These are phyloP conservation scores for Amyloporia xantha DNA, from an alignment of 768 basidiomycete species.

Conservation along the genomic window DNA sequence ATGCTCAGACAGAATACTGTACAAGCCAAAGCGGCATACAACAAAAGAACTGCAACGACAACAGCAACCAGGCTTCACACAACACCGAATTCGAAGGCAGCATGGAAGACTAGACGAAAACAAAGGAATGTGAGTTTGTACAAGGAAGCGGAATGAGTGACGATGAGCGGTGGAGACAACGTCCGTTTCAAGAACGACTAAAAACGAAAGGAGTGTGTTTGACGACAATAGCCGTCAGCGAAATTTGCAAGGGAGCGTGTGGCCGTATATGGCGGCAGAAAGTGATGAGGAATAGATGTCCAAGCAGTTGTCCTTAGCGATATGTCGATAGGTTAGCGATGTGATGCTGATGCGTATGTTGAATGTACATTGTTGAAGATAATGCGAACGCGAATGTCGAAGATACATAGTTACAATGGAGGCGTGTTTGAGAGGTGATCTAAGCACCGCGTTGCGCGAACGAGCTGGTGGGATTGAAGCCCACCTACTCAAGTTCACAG, in stretches of 20 bases:
- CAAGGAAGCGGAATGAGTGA: neutral
- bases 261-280: neutral
- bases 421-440: neutral
- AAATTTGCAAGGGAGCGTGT: too few relatives aligned
- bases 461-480: neutral
- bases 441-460: neutral
- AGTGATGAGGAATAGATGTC: neutral
- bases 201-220: neutral
- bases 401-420: neutral
- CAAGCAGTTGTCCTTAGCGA: neutral
- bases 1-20: slow-evolving; percentile 1
- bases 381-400: neutral
- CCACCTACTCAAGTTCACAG: slow-evolving; percentile 27
- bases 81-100: neutral
- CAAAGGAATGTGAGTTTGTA: neutral
- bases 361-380: neutral
- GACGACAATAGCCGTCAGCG: neutral
- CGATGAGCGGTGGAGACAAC: neutral
- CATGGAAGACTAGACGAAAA: neutral
- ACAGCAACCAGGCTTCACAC: neutral
- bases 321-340: neutral
- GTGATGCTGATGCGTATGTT: neutral
- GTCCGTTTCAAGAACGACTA: neutral
- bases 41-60: neutral
- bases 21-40: neutral